Percentiles rank a stretch among this genome's conserved stretches.
Evolutionary conservation across 2,329 filamentous ascomycete species (phyloP).

Genomic region (Niveomyces coronatus): DNA sequence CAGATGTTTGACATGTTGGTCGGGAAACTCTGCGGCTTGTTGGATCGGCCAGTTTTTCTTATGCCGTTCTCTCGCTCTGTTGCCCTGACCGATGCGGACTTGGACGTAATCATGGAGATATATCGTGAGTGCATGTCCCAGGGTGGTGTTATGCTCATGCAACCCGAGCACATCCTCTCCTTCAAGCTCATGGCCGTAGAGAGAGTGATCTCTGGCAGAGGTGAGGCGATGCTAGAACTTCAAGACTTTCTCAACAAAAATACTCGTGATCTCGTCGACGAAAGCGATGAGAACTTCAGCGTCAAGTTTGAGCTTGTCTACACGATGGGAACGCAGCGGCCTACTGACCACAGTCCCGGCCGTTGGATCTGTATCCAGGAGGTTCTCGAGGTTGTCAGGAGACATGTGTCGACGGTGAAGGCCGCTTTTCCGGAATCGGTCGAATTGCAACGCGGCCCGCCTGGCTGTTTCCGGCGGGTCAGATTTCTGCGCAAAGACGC

Average conservation of each 20-base stretch:
- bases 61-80: slow-evolving; percentile 49
- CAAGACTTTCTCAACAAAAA: slow-evolving; percentile 21
- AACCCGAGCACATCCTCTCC: slow-evolving; percentile 55
- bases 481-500: slow-evolving; percentile 1
- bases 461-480: too few species aligned
- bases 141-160: slow-evolving; percentile 47
- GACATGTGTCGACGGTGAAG: background rate
- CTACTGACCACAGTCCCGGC: slow-evolving; percentile 40
- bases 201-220: slow-evolving; percentile 16
- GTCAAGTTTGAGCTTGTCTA: slow-evolving; percentile 53
- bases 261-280: slow-evolving; percentile 49
- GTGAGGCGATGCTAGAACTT: background rate
- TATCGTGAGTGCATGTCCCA: slow-evolving; percentile 34
- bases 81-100: slow-evolving; percentile 20
- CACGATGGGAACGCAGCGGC: slow-evolving; percentile 42
- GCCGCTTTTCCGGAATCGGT: background rate
- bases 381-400: background rate
- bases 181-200: slow-evolving; percentile 47
- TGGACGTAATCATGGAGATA: slow-evolving; percentile 25
- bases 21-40: slow-evolving; percentile 42
- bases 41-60: slow-evolving; percentile 42
- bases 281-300: slow-evolving; percentile 54
- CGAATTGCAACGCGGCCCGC: too few species aligned
- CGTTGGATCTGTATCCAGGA: slow-evolving; percentile 46
- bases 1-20: slow-evolving; percentile 51